These are phyloP conservation scores for Malassezia japonica DNA, from an alignment of 1,284 basidiomycete genomes.

Conservation along the genomic window DNA sequence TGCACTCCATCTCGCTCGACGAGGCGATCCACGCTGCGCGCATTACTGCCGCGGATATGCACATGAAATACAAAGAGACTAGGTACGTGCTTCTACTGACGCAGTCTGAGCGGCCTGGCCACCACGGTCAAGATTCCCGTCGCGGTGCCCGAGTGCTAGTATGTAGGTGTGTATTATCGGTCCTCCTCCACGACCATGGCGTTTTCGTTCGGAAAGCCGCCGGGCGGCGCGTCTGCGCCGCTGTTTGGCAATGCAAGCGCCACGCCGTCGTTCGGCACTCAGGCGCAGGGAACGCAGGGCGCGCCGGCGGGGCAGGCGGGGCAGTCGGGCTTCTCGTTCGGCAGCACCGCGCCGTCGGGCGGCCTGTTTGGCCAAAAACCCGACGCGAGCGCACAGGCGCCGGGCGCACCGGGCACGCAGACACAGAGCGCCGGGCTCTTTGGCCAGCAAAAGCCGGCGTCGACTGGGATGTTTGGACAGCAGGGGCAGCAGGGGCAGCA, in stretches of 20 bases:
- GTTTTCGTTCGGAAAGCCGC: slow-evolving; percentile 36
- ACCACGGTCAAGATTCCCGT: slow-evolving; percentile 38
- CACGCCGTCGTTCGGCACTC: no score
- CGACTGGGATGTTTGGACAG: slow-evolving; percentile 9
- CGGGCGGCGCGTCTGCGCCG: slow-evolving; percentile 9
- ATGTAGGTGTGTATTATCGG: slow-evolving; percentile 1
- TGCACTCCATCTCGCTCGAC: slow-evolving; percentile 78
- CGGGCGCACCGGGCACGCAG: no score
- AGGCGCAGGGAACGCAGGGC: background rate
- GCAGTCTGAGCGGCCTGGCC: slow-evolving; percentile 30
- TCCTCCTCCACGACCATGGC: slow-evolving; percentile 21
- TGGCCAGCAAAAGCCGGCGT: slow-evolving; percentile 4
- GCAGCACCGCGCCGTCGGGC: slow-evolving; percentile 14
- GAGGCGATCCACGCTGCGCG: slow-evolving; percentile 95
- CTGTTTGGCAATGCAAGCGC: background rate
- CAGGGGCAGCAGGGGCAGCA: background rate
- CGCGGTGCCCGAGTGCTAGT: slow-evolving; percentile 38
- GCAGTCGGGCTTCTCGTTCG: slow-evolving; percentile 26
- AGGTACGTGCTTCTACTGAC: background rate
- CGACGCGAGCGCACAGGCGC: background rate
- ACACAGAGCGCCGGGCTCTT: slow-evolving; percentile 12
- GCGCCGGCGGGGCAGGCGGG: background rate
- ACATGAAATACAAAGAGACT: slow-evolving; percentile 48
- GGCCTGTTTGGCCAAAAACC: slow-evolving; percentile 6
- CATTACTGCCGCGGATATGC: slow-evolving; percentile 63